These are phyloP conservation scores for Candida easanensis DNA, from an alignment of 805 yeast genomes.

Conservation along the genomic window DNA sequence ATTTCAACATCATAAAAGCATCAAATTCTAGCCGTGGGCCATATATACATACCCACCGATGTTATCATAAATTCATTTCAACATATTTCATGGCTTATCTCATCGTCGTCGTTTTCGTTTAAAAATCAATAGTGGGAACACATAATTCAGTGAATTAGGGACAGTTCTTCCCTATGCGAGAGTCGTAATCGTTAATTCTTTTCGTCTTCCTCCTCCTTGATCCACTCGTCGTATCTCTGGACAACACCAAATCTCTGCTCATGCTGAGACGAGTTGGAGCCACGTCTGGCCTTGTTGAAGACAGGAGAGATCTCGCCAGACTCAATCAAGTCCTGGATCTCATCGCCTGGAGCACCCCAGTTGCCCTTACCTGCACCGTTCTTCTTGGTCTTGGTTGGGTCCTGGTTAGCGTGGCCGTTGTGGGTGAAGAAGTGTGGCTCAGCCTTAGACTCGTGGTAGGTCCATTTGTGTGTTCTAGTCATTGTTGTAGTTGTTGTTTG, in stretches of 20 bases:
- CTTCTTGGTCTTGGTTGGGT: constrained; percentile 77
- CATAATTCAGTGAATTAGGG: no score
- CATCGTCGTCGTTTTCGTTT: no score
- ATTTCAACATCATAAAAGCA: no score
- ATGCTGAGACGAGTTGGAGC: constrained; percentile 44
- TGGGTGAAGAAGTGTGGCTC: constrained; percentile 77
- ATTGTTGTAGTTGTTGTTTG: constrained; percentile 30
- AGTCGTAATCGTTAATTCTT: not conserved
- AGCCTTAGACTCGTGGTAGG: constrained; percentile 53
- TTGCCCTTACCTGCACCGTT: constrained; percentile 83
- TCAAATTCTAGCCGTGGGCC: no score
- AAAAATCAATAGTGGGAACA: no score
- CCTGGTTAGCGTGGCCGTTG: constrained; percentile 62
- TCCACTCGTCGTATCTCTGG: constrained; percentile 24
- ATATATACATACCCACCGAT: no score
- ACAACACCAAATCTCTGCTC: constrained; percentile 38
- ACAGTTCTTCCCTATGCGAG: no score
- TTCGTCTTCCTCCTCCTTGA: constrained; percentile 17
- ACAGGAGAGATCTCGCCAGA: constrained; percentile 53
- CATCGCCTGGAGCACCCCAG: constrained; percentile 87
- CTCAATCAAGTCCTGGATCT: constrained; percentile 58
- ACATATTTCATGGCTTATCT: no score
- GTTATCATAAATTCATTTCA: no score
- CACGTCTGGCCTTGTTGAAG: constrained; percentile 46
- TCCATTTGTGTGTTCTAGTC: constrained; percentile 83